Evolutionary conservation across 495 filamentous ascomycete species (phyloP), one percentile per base, ranked within the genome.

Genomic region (Talaromyces trachyspermus): DNA sequence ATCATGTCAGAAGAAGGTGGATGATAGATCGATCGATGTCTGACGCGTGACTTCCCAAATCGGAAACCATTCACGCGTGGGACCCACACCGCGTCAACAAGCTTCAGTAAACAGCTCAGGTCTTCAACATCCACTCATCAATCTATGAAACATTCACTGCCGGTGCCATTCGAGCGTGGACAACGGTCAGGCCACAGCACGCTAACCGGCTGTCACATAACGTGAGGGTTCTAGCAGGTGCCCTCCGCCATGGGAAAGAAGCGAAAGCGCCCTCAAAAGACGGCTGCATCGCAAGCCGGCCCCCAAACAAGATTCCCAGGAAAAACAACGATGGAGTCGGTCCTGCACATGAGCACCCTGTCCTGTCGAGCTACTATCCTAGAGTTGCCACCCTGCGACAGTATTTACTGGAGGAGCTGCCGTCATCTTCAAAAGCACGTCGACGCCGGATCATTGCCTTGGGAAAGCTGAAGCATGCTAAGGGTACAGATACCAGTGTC

Each of bases 361-460:
- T 95, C 22, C 74, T 97, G 42, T 77, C 72, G 37, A 73, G 79
- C 50, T 94, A 86, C 68, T 95, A 95, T 65, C 64, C 71, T 3
- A 58, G 75, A 24, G 74, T 88, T 11, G 59, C 79, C 26, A 81
- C 84, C 0, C 65, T 97, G 41, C 80, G 89, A 33, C 70, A 85
- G 26, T 90, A 89, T 63, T 69, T 92, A 41, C 60, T 80, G 20
- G 66, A 66, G 30, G 66, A 60, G 47, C 66, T 86, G 15, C 70
- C 74, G 4, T 54, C 54, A 14, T 65, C 74, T 4, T 79, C 79
- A 6, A 83, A 74, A 53, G 60, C 43, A 22, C 66, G 76, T 10
- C 70, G 72, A 27, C 69, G 75, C 29, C 74, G 63, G 49, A 70
- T 81, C 46, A 59, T 61, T 8, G 61, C 67, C 7, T 24, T 71